phyloP scores from a whole-genome alignment of 352 stramenopile genomes.

The Discostella stelligera region DNA sequence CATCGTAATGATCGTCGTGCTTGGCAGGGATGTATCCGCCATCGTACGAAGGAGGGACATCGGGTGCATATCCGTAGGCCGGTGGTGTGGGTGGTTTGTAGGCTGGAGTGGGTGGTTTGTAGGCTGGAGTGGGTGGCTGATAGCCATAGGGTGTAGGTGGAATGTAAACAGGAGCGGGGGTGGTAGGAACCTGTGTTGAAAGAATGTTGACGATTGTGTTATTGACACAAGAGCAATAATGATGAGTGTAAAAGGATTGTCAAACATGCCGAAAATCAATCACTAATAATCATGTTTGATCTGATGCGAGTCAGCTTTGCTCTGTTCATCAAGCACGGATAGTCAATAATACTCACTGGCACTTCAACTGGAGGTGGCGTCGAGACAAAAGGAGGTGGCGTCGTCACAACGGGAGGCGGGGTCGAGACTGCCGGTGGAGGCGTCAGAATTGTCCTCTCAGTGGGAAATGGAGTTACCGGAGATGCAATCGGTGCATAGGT shows the following conservation, averaged over 20 bases:
- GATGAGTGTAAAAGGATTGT: too few species aligned
- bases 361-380: background rate
- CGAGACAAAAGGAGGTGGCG: background rate
- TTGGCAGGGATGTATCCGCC: background rate
- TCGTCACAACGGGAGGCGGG: background rate
- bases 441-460: background rate
- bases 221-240: too few species aligned
- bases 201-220: too few species aligned
- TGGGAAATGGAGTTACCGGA: background rate
- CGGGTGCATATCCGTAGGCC: background rate
- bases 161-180: background rate
- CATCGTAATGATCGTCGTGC: background rate
- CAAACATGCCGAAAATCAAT: background rate
- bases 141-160: background rate
- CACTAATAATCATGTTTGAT: background rate
- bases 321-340: too few species aligned
- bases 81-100: background rate
- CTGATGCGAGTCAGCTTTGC: too few species aligned
- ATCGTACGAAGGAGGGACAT: background rate
- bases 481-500: background rate
- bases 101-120: background rate
- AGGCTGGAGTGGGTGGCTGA: background rate
- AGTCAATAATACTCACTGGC: background rate
- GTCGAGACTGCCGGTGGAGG: background rate
- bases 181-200: background rate